Evolutionary conservation across 805 yeast genomes (phyloP), one percentile per base, ranked within the genome.

Genomic region (Candida corydali): DNA sequence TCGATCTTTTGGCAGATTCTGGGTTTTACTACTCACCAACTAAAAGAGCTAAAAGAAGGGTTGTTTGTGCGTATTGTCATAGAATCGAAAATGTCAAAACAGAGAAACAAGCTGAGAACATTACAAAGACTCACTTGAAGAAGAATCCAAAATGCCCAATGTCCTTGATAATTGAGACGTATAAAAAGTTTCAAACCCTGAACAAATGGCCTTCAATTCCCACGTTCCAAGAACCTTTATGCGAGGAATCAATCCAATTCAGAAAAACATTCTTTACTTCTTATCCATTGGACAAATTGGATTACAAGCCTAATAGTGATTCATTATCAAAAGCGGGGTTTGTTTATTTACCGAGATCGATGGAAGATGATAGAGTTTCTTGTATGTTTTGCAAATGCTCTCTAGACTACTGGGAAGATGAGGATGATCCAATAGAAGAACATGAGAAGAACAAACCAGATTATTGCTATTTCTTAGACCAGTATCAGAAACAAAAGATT

Each of bases 1-100:
- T 44, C 12, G 49, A 41, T 17, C 41, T 41, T 3, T 36, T 81
- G 62, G 80, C 80, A 1, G 62, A 63, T 33, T 69, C 75, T 14
- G 89, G 91, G 1, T 76, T 82, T 60, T 76, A 63, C 56, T 82
- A 61, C 54, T 68, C 71, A 32, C 88, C 79, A 22, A 61, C 65
- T 9, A 61, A 66, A 36, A 57, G 61, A 22, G 58, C 65, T 30
- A 56, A 50, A 3, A 80, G 76, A 47, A 69, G 76, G 36, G 75
- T 75, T 8, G 67, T 77, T 11, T 83, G 91, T 55, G 71, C 69
- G 37, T 61, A 67, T 47, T 83, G 91, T 55, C 60, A 69, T 18
- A 63, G 63, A 39, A 50, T 49, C 20, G 65, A 59, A 34, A 36
- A 17, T 8, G 18, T 35, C 14, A 31, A 17, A 25, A 25, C 24